Base-by-base conservation (phyloP, 225 moss, liverwort and hornwort genomes). In the Polytrichum commune region DNA sequence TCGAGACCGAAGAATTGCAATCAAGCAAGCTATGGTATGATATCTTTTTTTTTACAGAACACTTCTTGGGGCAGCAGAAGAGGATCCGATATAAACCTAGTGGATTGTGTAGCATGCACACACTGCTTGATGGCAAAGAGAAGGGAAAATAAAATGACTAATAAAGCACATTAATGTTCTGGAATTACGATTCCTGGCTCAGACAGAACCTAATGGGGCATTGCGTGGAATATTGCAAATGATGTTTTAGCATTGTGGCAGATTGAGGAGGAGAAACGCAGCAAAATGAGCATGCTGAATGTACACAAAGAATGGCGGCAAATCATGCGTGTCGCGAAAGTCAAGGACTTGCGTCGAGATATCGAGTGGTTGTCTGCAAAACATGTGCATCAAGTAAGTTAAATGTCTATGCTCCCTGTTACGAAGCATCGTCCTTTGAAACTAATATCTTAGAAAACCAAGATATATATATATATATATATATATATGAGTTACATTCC, bases 221-320 rank as follows among this genome's bases (percentile, higher is more conserved):
- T 32, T 7, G 1, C 6, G 1, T 32, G 8, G 7, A 32, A 32
- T 32, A 7, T 30, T 6, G 6, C 5, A 20, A 20, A 20, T 58
- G 58, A 23, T 20, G 24, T 0, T 63, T 73, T 62, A 29, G 13
- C 2, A 4, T 26, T 26, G 26, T 26, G 77, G 8, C 65, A 93
- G 93, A 72, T 76, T 68, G 86, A 79, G 4, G 96, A 96, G 62
- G 85, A 89, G 29, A 82, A 78, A 54, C 72, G 82, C 24, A 92
- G 82, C 69, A 73, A 69, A 60, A 83, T 72, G 35, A 96, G 89
- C 54, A 91, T 92, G 87, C 60, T 85, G 32, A 84, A 81, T 58
- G 90, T 96, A 28, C 93, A 96, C 60, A 80, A 73, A 77, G 79
- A 92, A 3, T 96, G 93, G 96, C 79, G 93, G 46, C 75, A 38